Conservation (phyloP, 495 filamentous ascomycete species). For the Neurospora sp. region DNA sequence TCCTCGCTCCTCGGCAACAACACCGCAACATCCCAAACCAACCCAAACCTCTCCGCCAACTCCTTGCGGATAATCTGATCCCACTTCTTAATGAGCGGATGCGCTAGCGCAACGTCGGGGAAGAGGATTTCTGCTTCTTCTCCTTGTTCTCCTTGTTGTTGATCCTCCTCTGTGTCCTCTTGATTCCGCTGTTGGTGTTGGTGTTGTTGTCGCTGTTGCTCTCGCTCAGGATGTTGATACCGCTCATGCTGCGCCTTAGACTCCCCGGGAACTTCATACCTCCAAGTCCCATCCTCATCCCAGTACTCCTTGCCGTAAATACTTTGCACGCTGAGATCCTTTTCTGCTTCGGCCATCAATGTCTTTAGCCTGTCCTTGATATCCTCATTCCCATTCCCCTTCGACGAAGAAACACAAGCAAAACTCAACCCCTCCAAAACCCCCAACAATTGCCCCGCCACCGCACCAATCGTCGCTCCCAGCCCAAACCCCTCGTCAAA, state of each 20-base stretch:
- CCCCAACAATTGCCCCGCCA: conserved; percentile 60
- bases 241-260: background rate
- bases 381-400: background rate
- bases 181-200: background rate
- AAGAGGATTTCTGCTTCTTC: conserved; percentile 29
- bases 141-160: conserved; percentile 19
- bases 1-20: background rate
- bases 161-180: conserved; percentile 3
- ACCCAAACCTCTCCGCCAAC: conserved; percentile 25
- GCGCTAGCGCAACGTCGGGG: conserved; percentile 44
- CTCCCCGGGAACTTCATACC: conserved; percentile 38
- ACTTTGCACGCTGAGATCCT: conserved; percentile 48
- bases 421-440: conserved; percentile 54
- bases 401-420: too few species aligned
- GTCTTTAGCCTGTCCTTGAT: conserved; percentile 15
- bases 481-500: conserved; percentile 83
- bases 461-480: conserved; percentile 66
- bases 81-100: conserved; percentile 53
- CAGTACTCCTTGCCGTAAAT: conserved; percentile 56
- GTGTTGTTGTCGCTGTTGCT: background rate
- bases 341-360: conserved; percentile 42
- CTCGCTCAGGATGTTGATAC: conserved; percentile 2
- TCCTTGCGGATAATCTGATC: conserved; percentile 30
- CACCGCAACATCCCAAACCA: conserved; percentile 25
- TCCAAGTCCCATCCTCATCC: conserved; percentile 51